Base-by-base conservation (phyloP, 352 stramenopile genomes). In the Pythium graminicola region DNA sequence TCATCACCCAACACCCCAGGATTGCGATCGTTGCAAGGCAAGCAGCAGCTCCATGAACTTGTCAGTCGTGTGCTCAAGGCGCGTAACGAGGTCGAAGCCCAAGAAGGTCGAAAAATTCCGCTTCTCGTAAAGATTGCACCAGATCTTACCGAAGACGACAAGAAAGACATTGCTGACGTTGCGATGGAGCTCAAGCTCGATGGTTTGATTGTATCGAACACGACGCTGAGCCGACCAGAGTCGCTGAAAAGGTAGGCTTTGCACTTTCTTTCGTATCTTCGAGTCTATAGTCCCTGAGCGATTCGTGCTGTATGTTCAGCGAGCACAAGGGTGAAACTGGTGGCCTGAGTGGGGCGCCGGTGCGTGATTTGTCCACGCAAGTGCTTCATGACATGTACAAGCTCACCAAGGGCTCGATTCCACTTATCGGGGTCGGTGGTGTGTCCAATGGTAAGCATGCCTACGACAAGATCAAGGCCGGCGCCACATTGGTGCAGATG, bases 141-240 rank as follows among this genome's bases (percentile, higher is more conserved):
- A 1, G 97, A 99, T 71, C 81, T 99, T 29, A 95, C 69, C 3
- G 62, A 85, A 16, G 80, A 97, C 17, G 93, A 99, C 70, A 95
- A 98, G 77, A 67, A 89, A 57, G 93, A 98, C 57, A 98, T 99
- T 40, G 93, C 91, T 1, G 63, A 81, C 19, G 85, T 98, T 11
- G 76, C 95, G 1, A 61, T 97, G 4, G 68, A 90, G 36, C 69
- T 89, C 3, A 62, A 81, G 22, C 62, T 99, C 17, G 95, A 99
- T 63, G 96, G 96, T 0, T 71, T 99, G 24, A 96, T 99, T 39
- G 86, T 99, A 3, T 96, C 81, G 41, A 99, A 99, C 76, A 99
- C 97, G 20, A 99, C 95, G 13, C 74, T 97, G 19, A 80, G 79
- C 29, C 81, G 95, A 16, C 95, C 96, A 0, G 65, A 85, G 20